Base-by-base conservation (phyloP, 1,284 basidiomycete genomes). In the Cystobasidium pallidum region DNA sequence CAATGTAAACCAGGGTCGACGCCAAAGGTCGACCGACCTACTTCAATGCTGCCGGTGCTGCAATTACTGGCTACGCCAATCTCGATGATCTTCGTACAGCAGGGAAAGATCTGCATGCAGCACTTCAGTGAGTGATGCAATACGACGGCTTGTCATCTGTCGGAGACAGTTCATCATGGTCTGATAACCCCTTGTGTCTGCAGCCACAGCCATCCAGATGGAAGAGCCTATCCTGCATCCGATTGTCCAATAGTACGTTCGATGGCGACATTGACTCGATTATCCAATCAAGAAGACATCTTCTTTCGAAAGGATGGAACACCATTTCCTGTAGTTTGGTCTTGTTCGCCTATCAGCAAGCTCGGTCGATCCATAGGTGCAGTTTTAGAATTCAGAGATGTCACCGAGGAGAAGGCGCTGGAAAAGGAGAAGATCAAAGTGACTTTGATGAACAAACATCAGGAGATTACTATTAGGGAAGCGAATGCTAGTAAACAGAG, bases 391-490 rank as follows among this genome's bases (percentile, higher is more conserved):
- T 70, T 70, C 34, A 32, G 67, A 39, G 67, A 70, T 52, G 58
- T 70, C n/a, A 70, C 67, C 24, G 67, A 70, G 32, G 67, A 70
- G 47, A 57, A 58, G 24, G 43, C 39, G 17, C 17, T 70, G 30
- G 67, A 59, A 36, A 41, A 70, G 32, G 67, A 70, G 8, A 57
- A 58, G 45, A 32, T 70, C 15, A 59, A 70, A 62, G 45, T 55
- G 3, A 70, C 58, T 21, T 58, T 70, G 39, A 70, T 61, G 55
- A 61, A 54, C 10, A 70, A 70, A 58, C 67, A 70, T 30, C 67
- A 70, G 28, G 67, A 70, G 15, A 70, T 70, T 47, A 59, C 45
- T 19, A 70, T 70, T 11, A 70, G 47, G 54, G 67, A 70, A 62
- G 67, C 67, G 4, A 62, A 61, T 51, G 54, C 57, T 41, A 57